Base-by-base conservation (phyloP, 2,329 filamentous ascomycete species). In the Fusarium nanum region DNA sequence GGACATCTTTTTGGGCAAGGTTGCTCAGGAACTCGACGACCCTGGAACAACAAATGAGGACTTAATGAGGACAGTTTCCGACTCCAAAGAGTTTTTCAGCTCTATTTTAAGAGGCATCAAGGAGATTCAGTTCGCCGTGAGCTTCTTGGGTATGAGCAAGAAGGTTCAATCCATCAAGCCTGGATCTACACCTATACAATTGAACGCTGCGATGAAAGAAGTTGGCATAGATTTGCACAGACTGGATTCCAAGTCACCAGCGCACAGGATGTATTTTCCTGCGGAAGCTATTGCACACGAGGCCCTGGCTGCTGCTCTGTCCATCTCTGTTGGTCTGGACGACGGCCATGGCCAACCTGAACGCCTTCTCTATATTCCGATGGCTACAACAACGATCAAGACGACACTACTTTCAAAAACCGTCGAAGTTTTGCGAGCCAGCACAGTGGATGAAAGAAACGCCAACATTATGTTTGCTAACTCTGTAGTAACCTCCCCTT, bases 251-350 rank as follows among this genome's bases (percentile, higher is more conserved):
- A 95, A 93, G 75, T 97, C 94, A 18, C 94, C 96, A 1, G 94
- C 95, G 0, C 96, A 99, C 84, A 90, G 96, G 68, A 99, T 98
- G 96, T 98, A 99, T 80, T 99, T 99, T 77, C 93, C 94, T 4
- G 89, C 92, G 23, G 91, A 93, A 67, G 96, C 98, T 77, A 90
- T 98, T 75, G 96, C 96, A 14, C 96, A 99, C 78, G 95, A 99
- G 83, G 96, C 94, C 13, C 86, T 99, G 37, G 87, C 96, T 23
- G 96, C 95, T 20, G 96, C 94, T 6, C 89, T 99, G 42, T 97
- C 96, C 1, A 92, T 99, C 59, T 95, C 95, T 0, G 86, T 98
- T 60, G 96, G 94, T 41, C 85, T 99, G 37, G 94, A 98, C 75
- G 94, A 98, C 77, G 93, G 93, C n/a, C 89, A 91, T 28, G 92